phyloP scores from a whole-genome alignment of 495 filamentous ascomycete genomes.

The Penicillium manginii region DNA sequence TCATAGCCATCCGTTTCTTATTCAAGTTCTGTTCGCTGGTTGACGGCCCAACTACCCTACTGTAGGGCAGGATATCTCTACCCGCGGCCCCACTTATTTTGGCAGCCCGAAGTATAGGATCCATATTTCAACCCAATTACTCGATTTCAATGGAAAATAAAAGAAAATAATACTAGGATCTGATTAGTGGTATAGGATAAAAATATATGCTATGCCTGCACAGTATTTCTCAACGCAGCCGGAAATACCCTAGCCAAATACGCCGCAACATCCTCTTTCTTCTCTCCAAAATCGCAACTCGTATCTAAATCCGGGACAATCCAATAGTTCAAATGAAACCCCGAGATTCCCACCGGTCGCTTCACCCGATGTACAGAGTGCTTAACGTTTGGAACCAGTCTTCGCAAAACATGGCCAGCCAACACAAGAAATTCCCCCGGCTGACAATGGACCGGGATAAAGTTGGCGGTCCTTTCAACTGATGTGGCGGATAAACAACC shows the following conservation, averaged over 20 bases:
- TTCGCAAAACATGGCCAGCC: neutral
- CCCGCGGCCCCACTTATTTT: slow-evolving; percentile 2
- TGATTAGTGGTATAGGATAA: too few species aligned
- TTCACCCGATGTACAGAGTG: slow-evolving; percentile 1
- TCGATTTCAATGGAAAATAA: too few species aligned
- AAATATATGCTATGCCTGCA: neutral
- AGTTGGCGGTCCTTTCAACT: neutral
- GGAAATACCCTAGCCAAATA: neutral
- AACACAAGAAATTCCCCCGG: neutral
- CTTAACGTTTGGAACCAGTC: neutral
- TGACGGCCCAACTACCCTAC: neutral
- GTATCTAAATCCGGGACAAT: neutral
- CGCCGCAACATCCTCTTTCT: neutral
- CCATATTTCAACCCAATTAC: neutral
- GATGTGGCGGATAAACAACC: neutral
- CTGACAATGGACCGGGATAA: neutral
- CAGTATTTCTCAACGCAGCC: neutral
- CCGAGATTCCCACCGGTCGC: neutral
- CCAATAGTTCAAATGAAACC: slow-evolving; percentile 1
- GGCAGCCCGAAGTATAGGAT: slow-evolving; percentile 1
- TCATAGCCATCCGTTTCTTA: too few species aligned
- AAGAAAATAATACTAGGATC: too few species aligned
- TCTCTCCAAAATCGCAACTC: neutral
- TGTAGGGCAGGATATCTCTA: too few species aligned
- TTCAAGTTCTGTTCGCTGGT: too few species aligned